Base-by-base conservation (phyloP, 2,329 filamentous ascomycete species). In the Colletotrichum falcatum region DNA sequence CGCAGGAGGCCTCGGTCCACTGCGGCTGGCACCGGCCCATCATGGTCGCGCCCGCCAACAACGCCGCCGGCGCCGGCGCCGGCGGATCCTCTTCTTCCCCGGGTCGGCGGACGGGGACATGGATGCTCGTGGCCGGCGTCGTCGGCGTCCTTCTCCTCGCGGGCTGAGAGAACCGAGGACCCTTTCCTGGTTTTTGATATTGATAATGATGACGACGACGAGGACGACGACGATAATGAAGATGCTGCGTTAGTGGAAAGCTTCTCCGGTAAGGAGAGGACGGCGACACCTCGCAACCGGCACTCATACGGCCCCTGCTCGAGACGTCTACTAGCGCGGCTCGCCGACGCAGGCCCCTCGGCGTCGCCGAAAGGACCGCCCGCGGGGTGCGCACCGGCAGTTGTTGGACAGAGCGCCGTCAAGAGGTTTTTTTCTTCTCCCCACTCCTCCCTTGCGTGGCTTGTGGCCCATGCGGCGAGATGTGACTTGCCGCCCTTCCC, bases 1-100 rank as follows among this genome's bases (percentile, higher is more conserved):
- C 71, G 2, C 63, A 33, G 28, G 61, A 55, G 28, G 59, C 62
- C 11, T 65, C 71, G 56, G 61, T 61, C 33, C 69, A 72, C 61
- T 73, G 71, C 71, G 71, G 71, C 49, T 73, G 71, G 71, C 71
- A 73, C 65, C 35, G 71, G 26, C 71, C 71, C 12, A 54, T 73
- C 33, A 55, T 72, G 53, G 69, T 71, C 48, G 69, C 61, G 14
- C 54, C 60, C 26, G 61, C 65, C 39, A 61, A 48, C 61, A 59
- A 44, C 66, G 39, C 55, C 28, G 65, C 18, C 37, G 65, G 16
- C 46, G 4, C 33, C 16, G 42, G 12, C 37, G 65, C 8, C 48
- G 4, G 48, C 2, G 39, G 16, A 5, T 7, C 2, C 16, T 2
- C 60, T 12, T 20, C 61, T 18, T 20, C 35, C 30, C 37, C 33